Percentiles rank a stretch among this genome's conserved stretches.
phyloP scores from a whole-genome alignment of 805 yeast genomes.

The Kluyveromyces aestuarii region DNA sequence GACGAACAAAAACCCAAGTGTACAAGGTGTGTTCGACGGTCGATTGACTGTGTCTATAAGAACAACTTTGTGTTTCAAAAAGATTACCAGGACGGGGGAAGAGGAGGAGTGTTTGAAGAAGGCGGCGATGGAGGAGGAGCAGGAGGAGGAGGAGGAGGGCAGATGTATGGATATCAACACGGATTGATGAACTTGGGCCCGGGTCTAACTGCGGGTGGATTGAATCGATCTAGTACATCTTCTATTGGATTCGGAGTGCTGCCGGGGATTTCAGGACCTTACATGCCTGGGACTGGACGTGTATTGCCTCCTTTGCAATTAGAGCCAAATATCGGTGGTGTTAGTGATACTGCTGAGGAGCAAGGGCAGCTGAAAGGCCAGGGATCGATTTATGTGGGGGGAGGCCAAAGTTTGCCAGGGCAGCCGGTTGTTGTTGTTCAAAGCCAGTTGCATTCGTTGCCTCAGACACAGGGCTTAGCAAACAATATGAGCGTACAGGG shows the following conservation, averaged over 20 bases:
- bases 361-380: neutral
- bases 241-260: neutral
- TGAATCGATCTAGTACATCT: neutral
- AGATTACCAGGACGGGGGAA: neutral
- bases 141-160: neutral
- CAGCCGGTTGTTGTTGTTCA: neutral
- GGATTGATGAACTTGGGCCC: neutral
- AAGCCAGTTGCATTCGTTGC: neutral
- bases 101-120: neutral
- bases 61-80: constrained; percentile 4
- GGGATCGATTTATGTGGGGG: neutral
- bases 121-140: neutral
- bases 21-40: constrained; percentile 3
- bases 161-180: neutral
- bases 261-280: neutral
- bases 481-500: neutral
- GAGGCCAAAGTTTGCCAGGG: neutral
- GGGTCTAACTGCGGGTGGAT: neutral
- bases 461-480: neutral
- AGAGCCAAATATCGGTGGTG: neutral
- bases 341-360: neutral
- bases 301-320: neutral
- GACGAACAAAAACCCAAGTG: constrained; percentile 9
- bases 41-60: constrained; percentile 5
- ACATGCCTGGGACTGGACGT: neutral